Base-by-base conservation (phyloP, 371 early-diverging fungal species). In the Mucor piriformis region DNA sequence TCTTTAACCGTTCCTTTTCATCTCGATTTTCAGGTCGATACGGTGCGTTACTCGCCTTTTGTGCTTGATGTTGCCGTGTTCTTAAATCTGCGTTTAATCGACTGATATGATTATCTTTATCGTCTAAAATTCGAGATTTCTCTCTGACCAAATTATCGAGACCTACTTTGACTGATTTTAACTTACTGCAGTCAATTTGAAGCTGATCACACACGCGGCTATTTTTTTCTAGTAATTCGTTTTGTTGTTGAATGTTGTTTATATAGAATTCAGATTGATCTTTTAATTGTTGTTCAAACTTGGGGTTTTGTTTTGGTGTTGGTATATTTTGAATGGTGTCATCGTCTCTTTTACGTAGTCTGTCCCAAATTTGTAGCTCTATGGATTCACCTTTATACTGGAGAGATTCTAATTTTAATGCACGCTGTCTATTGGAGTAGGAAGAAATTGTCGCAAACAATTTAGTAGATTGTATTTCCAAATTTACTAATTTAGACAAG, bases 91-190 rank as follows among this genome's bases (percentile, higher is more conserved):
- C 27, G 24, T 72, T 70, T 12, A 79, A 25, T 24, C 64, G 50
- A 23, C 60, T 72, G 33, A 79, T 73, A 29, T 60, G 59, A 8
- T 60, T 44, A 43, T 75, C 76, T 16, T 66, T 66, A 8, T 68
- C 56, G 57, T 79, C 79, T 16, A 75, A 23, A 3, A 37, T 43
- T 15, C 63, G 53, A 0, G 72, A 57, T 46, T 70, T 79, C 4
- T 69, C 72, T 7, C 63, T 58, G 15, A 79, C 50, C 8, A 71
- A 38, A 18, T 63, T 65, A 21, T 79, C 79, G 2, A 79, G 53
- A 11, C 70, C 61, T 15, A 63, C 49, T 23, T 66, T 67, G n/a
- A 57, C 50, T 1, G 38, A 32, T 10, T 44, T n/a, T n/a, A 70
- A 50, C 6, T 66, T 47, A 15, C 59, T 52, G 8, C 61, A 53